Evolutionary conservation across 768 basidiomycete species (phyloP).

Genomic region (Phanerodontia chrysosporium): DNA sequence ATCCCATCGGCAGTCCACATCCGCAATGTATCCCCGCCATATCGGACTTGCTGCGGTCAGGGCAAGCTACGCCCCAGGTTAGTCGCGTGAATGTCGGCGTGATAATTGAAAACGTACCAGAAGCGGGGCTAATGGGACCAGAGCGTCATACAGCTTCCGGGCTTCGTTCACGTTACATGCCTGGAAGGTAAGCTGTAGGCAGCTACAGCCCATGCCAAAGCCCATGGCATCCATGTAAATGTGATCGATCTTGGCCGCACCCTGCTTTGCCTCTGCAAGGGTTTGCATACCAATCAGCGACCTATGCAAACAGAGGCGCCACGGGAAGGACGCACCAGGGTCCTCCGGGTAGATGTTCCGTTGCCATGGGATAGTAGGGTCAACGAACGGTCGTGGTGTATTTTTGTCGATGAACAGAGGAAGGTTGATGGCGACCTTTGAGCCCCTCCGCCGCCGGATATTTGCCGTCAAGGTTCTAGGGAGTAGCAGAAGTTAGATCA

Average conservation of each 20-base stretch:
- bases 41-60: constrained; percentile 92
- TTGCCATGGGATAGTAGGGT: constrained; percentile 89
- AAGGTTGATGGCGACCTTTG: constrained; percentile 93
- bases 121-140: constrained; percentile 92
- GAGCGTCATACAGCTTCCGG: constrained; percentile 89
- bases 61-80: constrained; percentile 58
- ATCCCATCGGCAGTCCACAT: constrained; percentile 98
- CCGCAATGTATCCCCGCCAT: constrained; percentile 91
- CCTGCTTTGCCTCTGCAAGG: constrained; percentile 74
- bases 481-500: constrained; percentile 6
- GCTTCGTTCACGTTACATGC: constrained; percentile 93
- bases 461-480: constrained; percentile 94
- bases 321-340: constrained; percentile 51
- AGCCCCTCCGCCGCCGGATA: constrained; percentile 84
- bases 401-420: constrained; percentile 87
- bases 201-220: constrained; percentile 99
- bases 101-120: constrained; percentile 53
- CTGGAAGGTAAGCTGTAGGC: constrained; percentile 96
- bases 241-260: constrained; percentile 84
- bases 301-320: not conserved
- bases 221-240: constrained; percentile 99
- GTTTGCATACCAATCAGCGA: constrained; percentile 3
- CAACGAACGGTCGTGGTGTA: constrained; percentile 87
- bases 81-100: not conserved
- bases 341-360: constrained; percentile 83